Evolutionary conservation across 495 filamentous ascomycete genomes (phyloP).

Genomic region (Penicillium parvum): DNA sequence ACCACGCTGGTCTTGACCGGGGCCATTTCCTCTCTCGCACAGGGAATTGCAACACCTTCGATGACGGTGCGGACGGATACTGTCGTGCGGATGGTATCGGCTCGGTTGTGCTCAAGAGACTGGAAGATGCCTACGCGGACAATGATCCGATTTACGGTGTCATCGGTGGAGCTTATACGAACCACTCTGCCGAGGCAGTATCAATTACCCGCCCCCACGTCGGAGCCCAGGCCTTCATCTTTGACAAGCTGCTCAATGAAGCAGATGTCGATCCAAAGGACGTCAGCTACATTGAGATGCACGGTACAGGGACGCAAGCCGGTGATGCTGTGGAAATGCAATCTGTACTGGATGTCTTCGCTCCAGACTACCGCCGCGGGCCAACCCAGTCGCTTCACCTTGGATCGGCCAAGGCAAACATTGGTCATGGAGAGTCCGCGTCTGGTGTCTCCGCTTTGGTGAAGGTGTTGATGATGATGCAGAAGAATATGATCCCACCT

Average conservation of each 20-base stretch:
- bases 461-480: conserved; percentile 85
- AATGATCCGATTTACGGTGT: conserved; percentile 71
- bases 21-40: conserved; percentile 79
- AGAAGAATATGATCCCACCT: conserved; percentile 76
- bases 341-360: conserved; percentile 76
- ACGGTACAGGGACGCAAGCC: conserved; percentile 83
- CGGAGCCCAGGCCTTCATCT: conserved; percentile 67
- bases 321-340: conserved; percentile 78
- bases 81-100: conserved; percentile 71
- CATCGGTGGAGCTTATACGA: conserved; percentile 62
- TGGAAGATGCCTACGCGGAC: conserved; percentile 69
- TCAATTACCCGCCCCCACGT: conserved; percentile 83
- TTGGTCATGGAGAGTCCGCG: conserved; percentile 86
- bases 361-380: conserved; percentile 61
- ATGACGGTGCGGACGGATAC: conserved; percentile 72
- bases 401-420: conserved; percentile 82
- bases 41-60: conserved; percentile 77
- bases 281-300: conserved; percentile 81
- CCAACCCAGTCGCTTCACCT: conserved; percentile 70
- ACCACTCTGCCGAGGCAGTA: conserved; percentile 70
- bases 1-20: conserved; percentile 76
- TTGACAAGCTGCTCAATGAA: conserved; percentile 60
- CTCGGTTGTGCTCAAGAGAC: conserved; percentile 66
- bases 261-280: conserved; percentile 69
- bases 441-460: conserved; percentile 78